Evolutionary conservation across 495 filamentous ascomycete genomes (phyloP), one percentile per base, ranked within the genome.

Genomic region (Amphirosellinia nigrospora): DNA sequence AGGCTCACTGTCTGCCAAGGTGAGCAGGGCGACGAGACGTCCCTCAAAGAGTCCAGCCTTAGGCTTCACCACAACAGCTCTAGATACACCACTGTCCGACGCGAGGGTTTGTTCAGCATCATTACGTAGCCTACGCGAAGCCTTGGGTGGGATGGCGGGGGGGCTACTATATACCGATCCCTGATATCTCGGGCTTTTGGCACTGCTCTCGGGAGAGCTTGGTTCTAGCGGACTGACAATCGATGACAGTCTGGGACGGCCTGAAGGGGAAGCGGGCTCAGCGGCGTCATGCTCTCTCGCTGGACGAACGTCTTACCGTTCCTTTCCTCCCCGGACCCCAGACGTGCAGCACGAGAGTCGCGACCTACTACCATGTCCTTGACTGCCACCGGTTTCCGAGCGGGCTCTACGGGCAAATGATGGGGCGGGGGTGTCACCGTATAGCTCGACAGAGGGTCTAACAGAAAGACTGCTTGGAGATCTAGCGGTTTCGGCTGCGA

Each of bases 21-120:
- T 82, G 38, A 83, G 69, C 13, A 85, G 72, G 23, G 80, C 82
- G 28, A 84, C 78, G 28, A 83, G 73, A 65, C 79, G 80, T 8
- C 79, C 82, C 63, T 85, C 83, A 26, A 85, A 80, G 21, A 81
- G 72, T 15, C 83, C 83, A 9, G 83, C 83, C 69, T 82, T 84
- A 28, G 83, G 82, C 41, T 79, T 79, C 10, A 84, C 74, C 6
- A 82, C 76, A 39, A 79, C 77, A 39, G 83, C 79, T 64, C 77
- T 75, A 26, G 75, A 77, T 19, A 84, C 72, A 26, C 76, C 71
- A 11, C 19, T 41, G 30, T 72, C 71, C 13, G 63, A 64, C 36
- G 64, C 71, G 15, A 78, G 13, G 19, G 52, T 56, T 16, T 76
- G 64, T 41, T 78, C 74, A 59, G 71, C 70, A 62, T 73, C 64